Base-by-base conservation (phyloP, 2,329 filamentous ascomycete species). In the Eutypa lata region DNA sequence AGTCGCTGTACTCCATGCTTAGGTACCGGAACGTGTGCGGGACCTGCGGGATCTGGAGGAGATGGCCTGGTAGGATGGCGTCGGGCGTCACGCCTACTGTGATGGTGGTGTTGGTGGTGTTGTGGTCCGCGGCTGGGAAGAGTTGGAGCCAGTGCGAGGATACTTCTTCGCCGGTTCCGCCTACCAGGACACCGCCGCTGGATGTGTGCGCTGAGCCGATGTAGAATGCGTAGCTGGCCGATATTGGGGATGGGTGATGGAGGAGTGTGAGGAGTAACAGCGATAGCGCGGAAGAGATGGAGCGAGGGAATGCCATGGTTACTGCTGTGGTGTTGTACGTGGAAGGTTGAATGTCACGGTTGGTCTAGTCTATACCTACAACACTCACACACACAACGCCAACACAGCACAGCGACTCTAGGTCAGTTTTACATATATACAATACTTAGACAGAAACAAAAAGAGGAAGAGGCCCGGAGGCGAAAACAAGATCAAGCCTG, bases 201-300 rank as follows among this genome's bases (percentile, higher is more conserved):
- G 67, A 62, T 0, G 75, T 76, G 54, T 77, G 69, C 38, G 69
- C 66, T 54, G 75, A 75, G 54, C 75, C 75, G 18, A 77, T 73
- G 49, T 76, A 77, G 61, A 77, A 76, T 14, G 72, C 73, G 60
- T 77, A 76, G 63, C 75, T 77, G n/a, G 72, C 72, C n/a, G 48
- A 46, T 19, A 55, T 55, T 7, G 58, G 53, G 7, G 7, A 43
- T 11, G 56, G 35, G 10, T n/a, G n/a, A n/a, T n/a, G n/a, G n/a
- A n/a, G n/a, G n/a, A n/a, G n/a, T n/a, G 58, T 50, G 31, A 61
- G 54, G 13, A 53, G 38, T 50, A 31, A 6, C 7, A 48, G 31
- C 8, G 14, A 8, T 28, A 35, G 8, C 31, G 11, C 40, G 16
- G 40, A 13, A 7, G 18, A 13, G 13, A 43, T 11, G 2, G 21